These are phyloP conservation scores for Stromatinia cepivora DNA, from an alignment of 2,329 filamentous ascomycete genomes.

Conservation along the genomic window DNA sequence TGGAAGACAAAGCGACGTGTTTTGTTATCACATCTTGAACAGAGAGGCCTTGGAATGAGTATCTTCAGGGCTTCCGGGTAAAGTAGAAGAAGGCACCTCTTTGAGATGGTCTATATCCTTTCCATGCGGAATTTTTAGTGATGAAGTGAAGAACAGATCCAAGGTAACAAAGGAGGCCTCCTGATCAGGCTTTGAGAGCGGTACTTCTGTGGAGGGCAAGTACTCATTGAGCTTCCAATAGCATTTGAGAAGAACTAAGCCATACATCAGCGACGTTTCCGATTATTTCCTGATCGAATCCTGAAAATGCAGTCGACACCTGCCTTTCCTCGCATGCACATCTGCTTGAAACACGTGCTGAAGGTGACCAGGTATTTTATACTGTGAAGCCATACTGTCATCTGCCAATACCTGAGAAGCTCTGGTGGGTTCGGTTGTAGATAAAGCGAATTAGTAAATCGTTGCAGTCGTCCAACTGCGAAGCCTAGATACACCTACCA, in stretches of 20 bases:
- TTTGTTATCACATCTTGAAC: constrained; percentile 5
- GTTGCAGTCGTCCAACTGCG: not conserved
- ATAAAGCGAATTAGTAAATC: not conserved
- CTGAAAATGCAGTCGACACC: not conserved
- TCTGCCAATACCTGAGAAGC: not conserved
- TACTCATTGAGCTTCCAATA: constrained; percentile 2
- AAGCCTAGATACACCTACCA: not conserved
- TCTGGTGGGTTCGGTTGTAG: not conserved
- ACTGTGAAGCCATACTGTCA: not conserved
- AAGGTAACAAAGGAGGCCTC: not conserved
- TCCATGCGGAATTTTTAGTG: not conserved
- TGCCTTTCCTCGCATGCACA: not conserved
- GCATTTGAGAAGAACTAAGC: not conserved
- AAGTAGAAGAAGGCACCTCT: not conserved
- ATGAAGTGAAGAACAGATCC: not conserved
- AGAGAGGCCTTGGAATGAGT: not conserved
- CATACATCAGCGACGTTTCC: not conserved
- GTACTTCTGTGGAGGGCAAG: not conserved
- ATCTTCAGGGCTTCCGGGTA: not conserved
- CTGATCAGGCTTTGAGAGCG: not conserved
- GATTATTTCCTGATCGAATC: not conserved
- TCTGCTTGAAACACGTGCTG: not conserved
- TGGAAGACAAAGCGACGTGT: not conserved
- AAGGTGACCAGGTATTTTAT: not conserved
- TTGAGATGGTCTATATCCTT: not conserved